A percentile compares a stretch with the other conserved stretches of the same genome.
Evolutionary conservation across 2,329 filamentous ascomycete species (phyloP).

Genomic region (Lojkania enalia): DNA sequence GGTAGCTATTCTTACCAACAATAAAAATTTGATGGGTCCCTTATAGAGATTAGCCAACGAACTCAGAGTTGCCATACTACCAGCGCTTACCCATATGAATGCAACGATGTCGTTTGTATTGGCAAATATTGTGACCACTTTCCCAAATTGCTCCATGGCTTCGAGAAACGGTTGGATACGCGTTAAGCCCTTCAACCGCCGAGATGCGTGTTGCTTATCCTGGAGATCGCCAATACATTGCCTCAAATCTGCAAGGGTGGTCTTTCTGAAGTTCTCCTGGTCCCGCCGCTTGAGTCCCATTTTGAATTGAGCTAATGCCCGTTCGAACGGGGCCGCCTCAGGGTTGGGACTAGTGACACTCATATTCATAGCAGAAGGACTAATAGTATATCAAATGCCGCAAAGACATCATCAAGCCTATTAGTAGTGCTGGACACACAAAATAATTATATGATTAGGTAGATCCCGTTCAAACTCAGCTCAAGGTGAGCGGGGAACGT

Average conservation of each 20-base stretch:
- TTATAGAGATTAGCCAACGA: neutral
- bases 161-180: slow-evolving; percentile 26
- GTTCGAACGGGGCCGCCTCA: slow-evolving; percentile 1
- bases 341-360: neutral
- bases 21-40: slow-evolving; percentile 6
- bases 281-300: slow-evolving; percentile 4
- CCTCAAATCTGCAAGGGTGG: slow-evolving; percentile 9
- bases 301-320: slow-evolving; percentile 8
- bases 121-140: slow-evolving; percentile 23
- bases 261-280: slow-evolving; percentile 9
- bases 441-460: too few relatives aligned
- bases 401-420: neutral
- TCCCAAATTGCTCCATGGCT: slow-evolving; percentile 30
- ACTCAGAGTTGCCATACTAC: neutral
- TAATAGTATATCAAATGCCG: neutral
- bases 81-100: slow-evolving; percentile 29
- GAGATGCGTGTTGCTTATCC: slow-evolving; percentile 8
- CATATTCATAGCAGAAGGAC: neutral
- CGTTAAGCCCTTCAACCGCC: slow-evolving; percentile 16
- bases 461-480: too few relatives aligned
- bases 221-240: slow-evolving; percentile 13
- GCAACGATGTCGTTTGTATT: slow-evolving; percentile 22
- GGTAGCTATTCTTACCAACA: slow-evolving; percentile 3
- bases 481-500: too few relatives aligned
- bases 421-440: neutral